Conservation (phyloP, 495 filamentous ascomycete genomes). For the Halenospora varia region DNA sequence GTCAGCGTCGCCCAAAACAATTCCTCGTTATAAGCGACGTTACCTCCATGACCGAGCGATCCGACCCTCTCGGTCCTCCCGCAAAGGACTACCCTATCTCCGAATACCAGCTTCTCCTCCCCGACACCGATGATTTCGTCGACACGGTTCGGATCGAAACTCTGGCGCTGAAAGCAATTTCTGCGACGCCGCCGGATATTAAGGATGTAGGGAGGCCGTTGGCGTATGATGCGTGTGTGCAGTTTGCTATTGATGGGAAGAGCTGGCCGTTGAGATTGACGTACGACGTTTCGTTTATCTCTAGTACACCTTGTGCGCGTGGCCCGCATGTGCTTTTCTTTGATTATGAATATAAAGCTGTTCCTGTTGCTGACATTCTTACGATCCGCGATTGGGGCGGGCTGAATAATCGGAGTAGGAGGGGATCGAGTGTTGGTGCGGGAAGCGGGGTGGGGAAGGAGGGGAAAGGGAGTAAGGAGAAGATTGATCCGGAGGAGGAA, state of each 20-base stretch:
- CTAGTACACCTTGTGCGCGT: conserved; percentile 61
- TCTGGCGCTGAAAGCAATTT: conserved; percentile 44
- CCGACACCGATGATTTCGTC: conserved; percentile 41
- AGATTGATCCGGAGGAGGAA: conserved; percentile 13
- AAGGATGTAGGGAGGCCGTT: conserved; percentile 30
- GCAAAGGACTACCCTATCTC: conserved; percentile 53
- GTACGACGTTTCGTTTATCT: conserved; percentile 63
- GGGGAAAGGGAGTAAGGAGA: conserved; percentile 15
- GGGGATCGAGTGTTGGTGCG: conserved; percentile 6
- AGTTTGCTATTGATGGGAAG: conserved; percentile 61
- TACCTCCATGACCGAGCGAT: conserved; percentile 53
- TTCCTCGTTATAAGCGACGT: conserved; percentile 49
- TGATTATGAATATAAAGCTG: conserved; percentile 54
- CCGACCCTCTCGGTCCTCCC: conserved; percentile 59
- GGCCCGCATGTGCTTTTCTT: conserved; percentile 68
- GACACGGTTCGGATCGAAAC: conserved; percentile 64
- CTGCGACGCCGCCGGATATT: conserved; percentile 15
- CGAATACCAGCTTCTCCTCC: conserved; percentile 54
- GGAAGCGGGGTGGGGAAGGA: conserved; percentile 15
- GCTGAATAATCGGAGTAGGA: conserved; percentile 5
- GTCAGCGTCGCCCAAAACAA: conserved; percentile 43
- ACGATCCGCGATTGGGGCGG: conserved; percentile 57
- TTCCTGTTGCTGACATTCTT: conserved; percentile 56
- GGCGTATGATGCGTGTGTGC: conserved; percentile 58
- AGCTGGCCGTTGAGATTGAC: conserved; percentile 58